Evolutionary conservation across 2,329 filamentous ascomycete genomes (phyloP).

Genomic region (Alternaria angustiovoidea): DNA sequence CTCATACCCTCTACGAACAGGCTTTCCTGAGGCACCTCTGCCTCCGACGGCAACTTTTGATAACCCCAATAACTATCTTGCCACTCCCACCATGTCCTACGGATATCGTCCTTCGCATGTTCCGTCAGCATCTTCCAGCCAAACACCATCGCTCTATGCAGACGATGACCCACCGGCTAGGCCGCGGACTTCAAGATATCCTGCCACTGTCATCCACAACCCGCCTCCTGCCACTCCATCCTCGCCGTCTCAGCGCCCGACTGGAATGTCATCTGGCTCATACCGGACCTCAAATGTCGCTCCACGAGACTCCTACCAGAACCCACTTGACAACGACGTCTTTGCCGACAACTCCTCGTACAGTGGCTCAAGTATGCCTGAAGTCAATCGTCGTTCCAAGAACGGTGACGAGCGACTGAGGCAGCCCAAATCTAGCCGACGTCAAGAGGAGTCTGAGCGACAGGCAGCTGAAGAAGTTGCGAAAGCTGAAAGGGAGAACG

Average conservation of each 20-base stretch:
- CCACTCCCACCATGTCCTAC: constrained; percentile 29
- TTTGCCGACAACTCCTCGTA: constrained; percentile 29
- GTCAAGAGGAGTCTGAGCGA: constrained; percentile 36
- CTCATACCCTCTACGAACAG: constrained; percentile 43
- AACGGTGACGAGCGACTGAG: constrained; percentile 30
- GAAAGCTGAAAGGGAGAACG: constrained; percentile 34
- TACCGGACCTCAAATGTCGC: constrained; percentile 32
- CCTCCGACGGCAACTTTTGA: constrained; percentile 26
- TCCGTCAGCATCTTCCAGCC: constrained; percentile 42
- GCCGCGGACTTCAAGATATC: constrained; percentile 30
- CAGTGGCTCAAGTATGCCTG: constrained; percentile 30
- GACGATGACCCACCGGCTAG: constrained; percentile 39
- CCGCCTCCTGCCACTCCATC: constrained; percentile 23
- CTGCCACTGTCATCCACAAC: constrained; percentile 42
- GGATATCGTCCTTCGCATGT: constrained; percentile 36
- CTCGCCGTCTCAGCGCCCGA: constrained; percentile 28
- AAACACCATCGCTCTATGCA: constrained; percentile 39
- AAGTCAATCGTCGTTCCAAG: constrained; percentile 32
- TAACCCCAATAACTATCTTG: constrained; percentile 29
- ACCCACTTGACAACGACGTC: constrained; percentile 34
- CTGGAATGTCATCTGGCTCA: constrained; percentile 19
- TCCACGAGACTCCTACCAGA: constrained; percentile 26
- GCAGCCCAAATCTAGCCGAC: constrained; percentile 29
- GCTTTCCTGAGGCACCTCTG: constrained; percentile 40
- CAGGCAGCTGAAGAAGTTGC: constrained; percentile 20